Evolutionary conservation across 2,329 filamentous ascomycete species (phyloP), one percentile per base, ranked within the genome.

Genomic region (Aspergillus caelatus): DNA sequence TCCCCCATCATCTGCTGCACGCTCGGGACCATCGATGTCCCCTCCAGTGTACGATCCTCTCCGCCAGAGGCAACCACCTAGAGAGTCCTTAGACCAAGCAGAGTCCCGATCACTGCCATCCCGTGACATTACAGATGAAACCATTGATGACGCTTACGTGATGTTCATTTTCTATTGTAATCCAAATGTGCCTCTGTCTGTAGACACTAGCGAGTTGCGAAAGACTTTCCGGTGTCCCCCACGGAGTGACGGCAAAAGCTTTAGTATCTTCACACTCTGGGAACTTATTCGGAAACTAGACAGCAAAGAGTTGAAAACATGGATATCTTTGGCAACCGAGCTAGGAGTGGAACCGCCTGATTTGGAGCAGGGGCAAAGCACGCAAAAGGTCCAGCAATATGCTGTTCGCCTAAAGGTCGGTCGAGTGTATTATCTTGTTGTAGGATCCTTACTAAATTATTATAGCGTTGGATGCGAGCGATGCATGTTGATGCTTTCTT

Each of bases 401-500:
- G 93, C 92, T 50, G 94, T 97, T 54, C 87, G 94, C 63, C 81
- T 97, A 62, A 97, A 97, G 87, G 92, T 94, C 79, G 72, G 79
- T 73, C 21, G 1, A 23, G 41, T 34, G 43, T 5, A 10, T 19
- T 50, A 50, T 23, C 16, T 46, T 19, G 36, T 46, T 39, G 3
- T 55, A n/a, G 7, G 21, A 26, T 41, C 11, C 52, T 19, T 26
- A 55, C 21, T 36, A 14, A 55, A 55, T 39, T 14, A n/a, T 21
- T 2, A 45, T 71, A 92, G 91, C 89, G 94, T 74, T 97, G 94
- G 94, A 95, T 97, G 92, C 92, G 93, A 75, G 94, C 93, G 6
- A 94, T 96, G 91, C 94, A 97, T 75, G 88, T 97, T 58, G 92
- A 96, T 82, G 91, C 93, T 12, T 97, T 97, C 76, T 97, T 97